phyloP scores from a whole-genome alignment of 2,329 filamentous ascomycete species.

The Ophiostoma triangulosporum region DNA sequence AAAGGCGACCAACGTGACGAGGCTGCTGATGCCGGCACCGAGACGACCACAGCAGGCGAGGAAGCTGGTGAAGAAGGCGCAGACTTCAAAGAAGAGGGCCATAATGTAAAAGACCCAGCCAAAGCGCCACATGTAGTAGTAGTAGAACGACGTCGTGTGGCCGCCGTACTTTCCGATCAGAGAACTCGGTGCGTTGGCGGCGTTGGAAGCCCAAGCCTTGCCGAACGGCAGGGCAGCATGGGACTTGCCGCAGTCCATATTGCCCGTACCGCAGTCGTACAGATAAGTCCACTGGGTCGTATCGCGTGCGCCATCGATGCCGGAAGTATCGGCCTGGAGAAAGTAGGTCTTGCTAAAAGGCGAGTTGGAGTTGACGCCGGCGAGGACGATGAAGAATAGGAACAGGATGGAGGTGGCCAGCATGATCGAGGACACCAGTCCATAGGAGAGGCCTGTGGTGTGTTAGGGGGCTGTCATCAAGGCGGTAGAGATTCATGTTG shows the following conservation, averaged over 20 bases:
- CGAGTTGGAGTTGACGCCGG: slow-evolving; percentile 33
- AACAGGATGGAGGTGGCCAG: slow-evolving; percentile 38
- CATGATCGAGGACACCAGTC: slow-evolving; percentile 32
- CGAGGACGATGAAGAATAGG: slow-evolving; percentile 46
- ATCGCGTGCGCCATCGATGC: slow-evolving; percentile 53
- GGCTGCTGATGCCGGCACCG: slow-evolving; percentile 51
- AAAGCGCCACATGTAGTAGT: slow-evolving; percentile 80
- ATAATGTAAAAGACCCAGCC: slow-evolving; percentile 87
- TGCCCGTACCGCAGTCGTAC: slow-evolving; percentile 57
- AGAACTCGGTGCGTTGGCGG: slow-evolving; percentile 28
- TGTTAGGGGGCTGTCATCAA: too few relatives aligned
- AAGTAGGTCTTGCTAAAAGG: slow-evolving; percentile 71
- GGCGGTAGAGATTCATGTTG: neutral
- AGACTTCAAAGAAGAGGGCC: slow-evolving; percentile 60
- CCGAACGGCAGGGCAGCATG: slow-evolving; percentile 55
- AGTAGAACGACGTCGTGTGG: slow-evolving; percentile 42
- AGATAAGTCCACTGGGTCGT: slow-evolving; percentile 83
- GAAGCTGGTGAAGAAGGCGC: slow-evolving; percentile 54
- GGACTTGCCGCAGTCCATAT: slow-evolving; percentile 49
- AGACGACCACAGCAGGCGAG: slow-evolving; percentile 59
- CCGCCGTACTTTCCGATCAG: slow-evolving; percentile 40
- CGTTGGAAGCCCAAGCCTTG: slow-evolving; percentile 49
- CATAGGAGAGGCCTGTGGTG: slow-evolving; percentile 26
- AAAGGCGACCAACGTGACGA: slow-evolving; percentile 45
- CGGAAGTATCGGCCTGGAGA: slow-evolving; percentile 62